These are phyloP conservation scores for Berkeleyomyces basicola DNA, from an alignment of 2,329 filamentous ascomycete genomes.

Conservation along the genomic window DNA sequence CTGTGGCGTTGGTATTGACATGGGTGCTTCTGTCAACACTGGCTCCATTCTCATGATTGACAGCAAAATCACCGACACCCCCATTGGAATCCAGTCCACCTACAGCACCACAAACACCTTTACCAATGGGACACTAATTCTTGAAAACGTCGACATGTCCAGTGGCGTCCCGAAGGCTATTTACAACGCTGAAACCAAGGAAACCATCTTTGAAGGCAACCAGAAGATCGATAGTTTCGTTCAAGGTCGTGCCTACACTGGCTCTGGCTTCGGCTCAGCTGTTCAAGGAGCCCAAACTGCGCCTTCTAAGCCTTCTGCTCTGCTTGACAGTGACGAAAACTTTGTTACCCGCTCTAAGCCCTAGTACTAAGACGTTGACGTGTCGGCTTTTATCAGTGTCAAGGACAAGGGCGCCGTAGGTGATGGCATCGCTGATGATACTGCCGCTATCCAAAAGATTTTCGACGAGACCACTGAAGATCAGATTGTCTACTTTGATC, in stretches of 20 bases:
- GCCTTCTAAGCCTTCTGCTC: slow-evolving; percentile 44
- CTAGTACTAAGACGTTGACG: slow-evolving; percentile 56
- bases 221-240: slow-evolving; percentile 53
- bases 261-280: slow-evolving; percentile 28
- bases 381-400: slow-evolving; percentile 63
- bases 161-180: slow-evolving; percentile 52
- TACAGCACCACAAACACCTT: slow-evolving; percentile 45
- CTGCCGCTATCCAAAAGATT: slow-evolving; percentile 61
- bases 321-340: slow-evolving; percentile 46
- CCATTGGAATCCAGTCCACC: slow-evolving; percentile 59
- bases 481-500: slow-evolving; percentile 58
- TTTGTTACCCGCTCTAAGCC: slow-evolving; percentile 78
- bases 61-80: slow-evolving; percentile 60
- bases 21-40: slow-evolving; percentile 55
- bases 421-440: slow-evolving; percentile 78
- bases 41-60: slow-evolving; percentile 76
- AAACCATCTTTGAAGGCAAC: slow-evolving; percentile 51
- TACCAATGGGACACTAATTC: slow-evolving; percentile 65
- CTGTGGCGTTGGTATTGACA: slow-evolving; percentile 61
- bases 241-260: slow-evolving; percentile 60
- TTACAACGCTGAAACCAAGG: slow-evolving; percentile 35
- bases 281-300: slow-evolving; percentile 41
- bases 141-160: slow-evolving; percentile 80
- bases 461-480: slow-evolving; percentile 49
- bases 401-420: slow-evolving; percentile 72